Evolutionary conservation across 2,329 filamentous ascomycete species (phyloP), one percentile per base, ranked within the genome.

Genomic region (Neocucurbitaria cava): DNA sequence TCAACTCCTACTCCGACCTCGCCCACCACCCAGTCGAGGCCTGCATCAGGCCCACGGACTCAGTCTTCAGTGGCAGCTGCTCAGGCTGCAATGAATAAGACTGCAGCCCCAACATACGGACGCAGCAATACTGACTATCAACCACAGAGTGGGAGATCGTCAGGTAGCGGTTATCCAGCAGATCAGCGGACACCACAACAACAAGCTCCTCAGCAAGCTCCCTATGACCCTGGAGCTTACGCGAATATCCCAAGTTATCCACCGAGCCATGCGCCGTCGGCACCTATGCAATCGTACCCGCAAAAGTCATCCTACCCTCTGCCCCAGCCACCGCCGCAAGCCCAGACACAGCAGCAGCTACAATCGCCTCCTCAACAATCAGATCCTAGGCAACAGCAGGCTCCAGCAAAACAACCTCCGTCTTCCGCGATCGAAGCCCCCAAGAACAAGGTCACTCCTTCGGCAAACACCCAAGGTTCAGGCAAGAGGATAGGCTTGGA

Each of bases 401-500:
- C 50, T 9, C 57, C 68, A 67, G 60, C 51, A 76, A 75, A 79
- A 39, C 69, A 69, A 33, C 68, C 70, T 43, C 69, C 72, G 35
- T 69, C 75, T 28, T 64, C 69, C 13, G 58, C 66, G 49, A 69
- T 62, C 24, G 66, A 74, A 50, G 68, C 67, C 13, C 70, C 71
- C 2, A 72, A 76, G 42, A 68, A 76, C 38, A 90, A 89, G 77
- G 81, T 86, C 23, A 80, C 90, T 30, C 90, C 90, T n/a, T 81
- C 86, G 42, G 89, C 89, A 20, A 91, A 81, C 54, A 77, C 78
- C 13, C 86, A 58, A 83, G 90, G 91, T 36, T 92, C 89, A 52
- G 90, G 90, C 28, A 86, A 89, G 70, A 87, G 94, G 48, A 98
- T 99, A 72, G 95, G 95, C 17, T 82, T 99, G 41, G 96, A 99